Conservation (phyloP, 2,329 filamentous ascomycete species). For the Tricladium varicosporioides region DNA sequence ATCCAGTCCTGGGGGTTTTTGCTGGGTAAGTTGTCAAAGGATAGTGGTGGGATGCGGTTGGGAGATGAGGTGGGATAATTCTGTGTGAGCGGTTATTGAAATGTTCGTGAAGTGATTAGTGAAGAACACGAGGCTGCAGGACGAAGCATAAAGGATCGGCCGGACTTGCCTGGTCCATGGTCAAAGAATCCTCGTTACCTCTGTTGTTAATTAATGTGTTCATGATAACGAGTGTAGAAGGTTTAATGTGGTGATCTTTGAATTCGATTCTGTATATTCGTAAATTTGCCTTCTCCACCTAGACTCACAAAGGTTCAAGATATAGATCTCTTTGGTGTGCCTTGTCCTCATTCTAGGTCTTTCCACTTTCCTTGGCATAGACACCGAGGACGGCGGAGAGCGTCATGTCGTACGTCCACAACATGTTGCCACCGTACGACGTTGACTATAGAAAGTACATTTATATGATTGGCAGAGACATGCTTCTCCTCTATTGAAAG, state of each 20-base stretch:
- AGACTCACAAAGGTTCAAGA: neutral
- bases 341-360: neutral
- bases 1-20: neutral
- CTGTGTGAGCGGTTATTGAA: neutral
- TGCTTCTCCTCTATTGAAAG: neutral
- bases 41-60: neutral
- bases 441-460: neutral
- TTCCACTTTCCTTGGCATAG: neutral
- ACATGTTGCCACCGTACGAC: neutral
- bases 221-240: neutral
- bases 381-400: neutral
- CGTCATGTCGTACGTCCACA: neutral
- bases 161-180: no score
- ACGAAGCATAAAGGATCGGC: no score
- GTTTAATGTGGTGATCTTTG: neutral
- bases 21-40: neutral
- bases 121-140: no score
- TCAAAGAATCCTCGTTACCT: no score
- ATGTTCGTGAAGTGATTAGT: no score
- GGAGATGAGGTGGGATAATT: neutral
- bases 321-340: neutral
- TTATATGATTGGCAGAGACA: neutral
- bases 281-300: no score
- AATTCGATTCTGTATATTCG: neutral
- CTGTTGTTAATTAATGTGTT: neutral